Conservation (phyloP, 768 basidiomycete species). For the Boletus subparvulus region DNA sequence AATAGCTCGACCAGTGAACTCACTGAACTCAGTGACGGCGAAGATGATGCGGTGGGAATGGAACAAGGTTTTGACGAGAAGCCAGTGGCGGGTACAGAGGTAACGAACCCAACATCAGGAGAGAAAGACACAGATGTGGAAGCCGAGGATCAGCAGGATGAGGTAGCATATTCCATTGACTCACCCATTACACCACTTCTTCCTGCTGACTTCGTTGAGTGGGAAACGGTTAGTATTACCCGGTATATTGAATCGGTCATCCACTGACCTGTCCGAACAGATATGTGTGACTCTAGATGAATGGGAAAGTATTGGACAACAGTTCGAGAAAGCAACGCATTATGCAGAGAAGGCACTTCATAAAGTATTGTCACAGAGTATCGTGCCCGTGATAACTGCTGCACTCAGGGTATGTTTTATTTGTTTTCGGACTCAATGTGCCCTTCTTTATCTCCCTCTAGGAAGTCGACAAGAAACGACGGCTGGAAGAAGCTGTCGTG, state of each 20-base stretch:
- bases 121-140: neutral
- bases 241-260: neutral
- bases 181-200: slow-evolving; percentile 17
- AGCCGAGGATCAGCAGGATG: slow-evolving; percentile 3
- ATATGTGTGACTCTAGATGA: slow-evolving; percentile 81
- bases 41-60: slow-evolving; percentile 27
- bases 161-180: neutral
- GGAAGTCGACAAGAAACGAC: slow-evolving; percentile 63
- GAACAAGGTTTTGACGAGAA: slow-evolving; percentile 2
- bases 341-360: slow-evolving; percentile 79
- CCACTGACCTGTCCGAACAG: slow-evolving; percentile 38
- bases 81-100: slow-evolving; percentile 1
- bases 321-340: slow-evolving; percentile 73
- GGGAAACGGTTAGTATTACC: slow-evolving; percentile 76
- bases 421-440: neutral
- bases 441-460: slow-evolving; percentile 28
- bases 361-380: slow-evolving; percentile 58
- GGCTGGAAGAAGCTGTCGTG: slow-evolving; percentile 69
- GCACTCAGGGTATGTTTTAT: slow-evolving; percentile 54
- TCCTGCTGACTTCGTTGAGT: slow-evolving; percentile 70
- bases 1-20: slow-evolving; percentile 67
- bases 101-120: neutral
- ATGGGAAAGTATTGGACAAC: slow-evolving; percentile 79
- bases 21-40: slow-evolving; percentile 64
- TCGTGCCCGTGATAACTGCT: slow-evolving; percentile 70